Evolutionary conservation across 208 protist species (phyloP), one percentile per base, ranked within the genome.

Genomic region (Crithidia bombi): DNA sequence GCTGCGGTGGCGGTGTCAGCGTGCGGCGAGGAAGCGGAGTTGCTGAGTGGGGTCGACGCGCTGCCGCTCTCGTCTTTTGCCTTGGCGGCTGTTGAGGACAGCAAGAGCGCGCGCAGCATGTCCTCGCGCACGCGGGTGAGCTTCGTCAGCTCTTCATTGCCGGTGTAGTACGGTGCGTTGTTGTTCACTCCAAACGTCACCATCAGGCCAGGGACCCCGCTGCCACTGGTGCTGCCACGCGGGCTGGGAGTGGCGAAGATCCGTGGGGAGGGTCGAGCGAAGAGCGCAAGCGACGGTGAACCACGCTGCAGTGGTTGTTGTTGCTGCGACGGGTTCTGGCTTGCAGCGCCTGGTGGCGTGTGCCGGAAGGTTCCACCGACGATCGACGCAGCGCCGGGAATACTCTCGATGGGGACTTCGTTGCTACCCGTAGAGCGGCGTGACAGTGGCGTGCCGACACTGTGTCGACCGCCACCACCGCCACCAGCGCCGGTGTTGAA

Each of bases 101-200:
- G 54, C 43, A 76, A 26, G 15, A 76, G 28, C 35, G 55, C 35
- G 35, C 52, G 70, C 63, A 76, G 36, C 62, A 76, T 69, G 17
- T 76, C 70, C 50, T 76, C 70, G 2, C 62, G 62, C 47, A 76
- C 70, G 4, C 63, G 49, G 21, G 62, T 76, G 26, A 76, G 47
- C 46, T 56, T 54, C 21, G 70, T 66, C 52, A 76, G 70, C 28
- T 76, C 70, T n/a, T 76, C 70, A n/a, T 61, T 76, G 41, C 62
- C 56, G 3, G 47, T 66, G 39, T 59, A 70, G 56, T 76, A 65
- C 5, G 62, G 55, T 15, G 44, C 35, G 36, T 36, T 44, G 41
- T 39, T 59, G 47, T 47, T 69, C 17, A 70, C 62, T 14, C 47
- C 56, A 9, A 76, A 70, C 11, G 44, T 69, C 35, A 63, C 57